Evolutionary conservation across 2,329 filamentous ascomycete genomes (phyloP), one percentile per base, ranked within the genome.

Genomic region (Paraphaeosphaeria sporulosa): DNA sequence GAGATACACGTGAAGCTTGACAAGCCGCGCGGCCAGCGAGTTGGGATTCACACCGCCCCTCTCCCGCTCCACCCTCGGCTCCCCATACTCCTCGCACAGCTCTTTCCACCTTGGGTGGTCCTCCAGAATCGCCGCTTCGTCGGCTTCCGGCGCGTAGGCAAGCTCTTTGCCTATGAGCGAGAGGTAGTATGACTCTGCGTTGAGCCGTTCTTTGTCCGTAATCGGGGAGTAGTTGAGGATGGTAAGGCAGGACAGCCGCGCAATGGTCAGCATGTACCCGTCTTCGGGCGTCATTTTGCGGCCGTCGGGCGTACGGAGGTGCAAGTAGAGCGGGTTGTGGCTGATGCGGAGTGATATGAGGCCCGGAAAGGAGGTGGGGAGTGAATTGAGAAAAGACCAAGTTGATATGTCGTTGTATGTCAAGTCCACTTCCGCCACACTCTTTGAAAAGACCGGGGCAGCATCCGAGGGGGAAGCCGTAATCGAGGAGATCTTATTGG

Each of bases 101-200:
- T 89, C 89, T 0, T 75, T 70, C 74, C 91, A 98, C 4, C 93
- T 85, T 8, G 88, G 89, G 76, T 98, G 93, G 3, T 81, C 78
- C 0, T 75, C 78, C 3, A 91, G 74, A 0, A 96, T 84, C 1
- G 80, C 79, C 0, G 77, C 65, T 30, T 82, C 78, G 65, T 89
- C 85, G 2, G 76, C 77, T 58, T 86, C 83, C 0, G 87, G 80
- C 0, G 87, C 85, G 3, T 83, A 80, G 1, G 88, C 85, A 42
- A 97, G 82, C 73, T 95, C 91, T 63, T 88, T 89, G 12, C 86
- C 91, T 59, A 97, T 95, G 56, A 91, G 86, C 0, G 90, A 92
- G 12, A 98, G 86, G 76, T 99, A 99, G 76, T 96, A 99, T 71
- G 94, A 89, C 69, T 98, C 95, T 4, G 93, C 93, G 71, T 98